These are phyloP conservation scores for Lycium ferocissimum DNA, from an alignment of 257 asterid species.

Conservation along the genomic window DNA sequence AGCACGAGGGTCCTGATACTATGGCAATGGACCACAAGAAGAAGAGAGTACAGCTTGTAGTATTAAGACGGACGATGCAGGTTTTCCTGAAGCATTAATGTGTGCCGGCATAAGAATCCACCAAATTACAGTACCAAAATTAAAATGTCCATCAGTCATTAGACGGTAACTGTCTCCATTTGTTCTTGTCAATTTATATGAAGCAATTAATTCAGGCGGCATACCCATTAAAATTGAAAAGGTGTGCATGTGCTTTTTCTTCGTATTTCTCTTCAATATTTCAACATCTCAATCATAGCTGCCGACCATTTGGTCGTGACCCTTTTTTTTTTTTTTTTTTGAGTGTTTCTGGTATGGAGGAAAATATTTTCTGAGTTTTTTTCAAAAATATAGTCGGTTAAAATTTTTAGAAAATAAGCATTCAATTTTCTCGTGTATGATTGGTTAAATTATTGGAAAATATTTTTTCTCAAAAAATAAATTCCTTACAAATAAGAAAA, in stretches of 20 bases:
- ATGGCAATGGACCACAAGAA: background rate
- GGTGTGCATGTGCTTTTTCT: background rate
- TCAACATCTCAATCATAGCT: too few species aligned
- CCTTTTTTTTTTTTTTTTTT: too few species aligned
- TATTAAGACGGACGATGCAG: too few species aligned
- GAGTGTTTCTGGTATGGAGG: too few species aligned
- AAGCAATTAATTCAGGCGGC: conserved; percentile 15
- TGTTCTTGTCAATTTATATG: background rate
- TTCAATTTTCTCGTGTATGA: too few species aligned
- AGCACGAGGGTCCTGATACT: background rate
- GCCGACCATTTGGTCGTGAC: too few species aligned
- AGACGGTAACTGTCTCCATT: conserved; percentile 2
- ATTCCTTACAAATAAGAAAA: too few species aligned
- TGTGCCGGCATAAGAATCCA: conserved; percentile 33
- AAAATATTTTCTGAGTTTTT: too few species aligned
- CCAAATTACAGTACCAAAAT: background rate
- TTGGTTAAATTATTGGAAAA: too few species aligned
- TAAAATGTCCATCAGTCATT: background rate
- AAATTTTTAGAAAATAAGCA: too few species aligned
- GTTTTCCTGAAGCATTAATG: conserved; percentile 28
- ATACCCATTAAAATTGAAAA: background rate
- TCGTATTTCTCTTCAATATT: background rate
- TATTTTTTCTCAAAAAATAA: too few species aligned
- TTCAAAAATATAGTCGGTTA: too few species aligned
- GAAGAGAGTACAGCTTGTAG: background rate